A percentile compares a stretch with the other conserved stretches of the same genome.
These are phyloP conservation scores for Krasilnikovozyma curviuscula DNA, from an alignment of 768 basidiomycete species.

Conservation along the genomic window DNA sequence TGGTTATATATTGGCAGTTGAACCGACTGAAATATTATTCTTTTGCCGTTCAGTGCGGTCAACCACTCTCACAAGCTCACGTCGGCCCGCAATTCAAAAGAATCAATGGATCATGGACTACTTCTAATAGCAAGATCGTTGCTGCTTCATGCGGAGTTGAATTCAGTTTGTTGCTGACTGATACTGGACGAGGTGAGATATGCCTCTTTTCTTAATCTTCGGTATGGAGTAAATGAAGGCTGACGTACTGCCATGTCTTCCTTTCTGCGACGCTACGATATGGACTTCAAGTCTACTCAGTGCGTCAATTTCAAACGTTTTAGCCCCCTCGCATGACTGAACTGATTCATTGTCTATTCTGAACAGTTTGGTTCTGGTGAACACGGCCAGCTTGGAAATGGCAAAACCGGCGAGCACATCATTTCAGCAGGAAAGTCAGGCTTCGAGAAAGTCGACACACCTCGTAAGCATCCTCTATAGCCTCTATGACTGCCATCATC, in stretches of 20 bases:
- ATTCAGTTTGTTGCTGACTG: constrained; percentile 66
- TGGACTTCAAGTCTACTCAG: too few relatives aligned
- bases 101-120: constrained; percentile 21
- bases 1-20: too few relatives aligned
- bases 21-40: too few relatives aligned
- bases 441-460: constrained; percentile 45
- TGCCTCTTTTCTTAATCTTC: background rate
- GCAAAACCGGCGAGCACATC: constrained; percentile 79
- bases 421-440: constrained; percentile 64
- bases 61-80: too few relatives aligned
- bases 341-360: constrained; percentile 39
- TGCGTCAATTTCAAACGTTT: too few relatives aligned
- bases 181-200: constrained; percentile 51
- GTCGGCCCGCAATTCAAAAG: constrained; percentile 13
- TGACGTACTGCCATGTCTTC: background rate
- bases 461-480: constrained; percentile 14
- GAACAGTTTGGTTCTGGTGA: constrained; percentile 82
- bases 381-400: constrained; percentile 82
- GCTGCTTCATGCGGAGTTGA: constrained; percentile 45
- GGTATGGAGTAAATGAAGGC: background rate
- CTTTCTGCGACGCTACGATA: too few relatives aligned
- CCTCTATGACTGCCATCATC: too few relatives aligned
- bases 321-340: background rate
- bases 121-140: constrained; percentile 18
- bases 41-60: constrained; percentile 2